A percentile compares a stretch with the other conserved stretches of the same genome.
These are phyloP conservation scores for Geotrichum candidum DNA, from an alignment of 1,139 yeast genomes.

Conservation along the genomic window DNA sequence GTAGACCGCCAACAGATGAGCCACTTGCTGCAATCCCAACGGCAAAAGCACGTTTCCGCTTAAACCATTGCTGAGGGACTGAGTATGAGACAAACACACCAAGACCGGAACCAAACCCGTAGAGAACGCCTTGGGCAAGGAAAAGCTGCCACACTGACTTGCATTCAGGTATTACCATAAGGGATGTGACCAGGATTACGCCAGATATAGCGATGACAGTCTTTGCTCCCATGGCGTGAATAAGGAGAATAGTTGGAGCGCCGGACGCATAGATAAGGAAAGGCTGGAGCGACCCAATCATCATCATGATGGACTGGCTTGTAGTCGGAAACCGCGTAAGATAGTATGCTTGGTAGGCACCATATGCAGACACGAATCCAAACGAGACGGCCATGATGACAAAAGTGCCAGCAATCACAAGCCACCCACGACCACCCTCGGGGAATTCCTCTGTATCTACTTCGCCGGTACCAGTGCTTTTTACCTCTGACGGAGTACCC, in stretches of 20 bases:
- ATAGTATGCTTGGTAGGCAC: slow-evolving; percentile 55
- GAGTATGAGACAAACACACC: slow-evolving; percentile 27
- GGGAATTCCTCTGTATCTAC: slow-evolving; percentile 23
- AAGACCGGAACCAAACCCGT: slow-evolving; percentile 46
- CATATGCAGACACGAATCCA: slow-evolving; percentile 52
- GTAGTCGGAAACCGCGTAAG: slow-evolving; percentile 41
- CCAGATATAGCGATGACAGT: slow-evolving; percentile 40
- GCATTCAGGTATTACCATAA: slow-evolving; percentile 49
- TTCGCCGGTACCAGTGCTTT: neutral
- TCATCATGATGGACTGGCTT: slow-evolving; percentile 40
- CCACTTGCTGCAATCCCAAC: slow-evolving; percentile 55
- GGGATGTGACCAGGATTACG: slow-evolving; percentile 41
- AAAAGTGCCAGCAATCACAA: slow-evolving; percentile 28
- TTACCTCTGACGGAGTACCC: neutral
- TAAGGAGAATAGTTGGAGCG: slow-evolving; percentile 46
- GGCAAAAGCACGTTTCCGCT: slow-evolving; percentile 50
- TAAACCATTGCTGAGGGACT: slow-evolving; percentile 45
- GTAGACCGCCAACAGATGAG: slow-evolving; percentile 58
- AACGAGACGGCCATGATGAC: slow-evolving; percentile 27
- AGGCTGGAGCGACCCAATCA: slow-evolving; percentile 48
- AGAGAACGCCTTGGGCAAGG: slow-evolving; percentile 47
- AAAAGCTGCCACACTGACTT: slow-evolving; percentile 48
- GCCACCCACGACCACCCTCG: slow-evolving; percentile 32
- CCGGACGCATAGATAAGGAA: slow-evolving; percentile 43
- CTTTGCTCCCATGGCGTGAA: slow-evolving; percentile 43